These are phyloP conservation scores for Raddia guianensis DNA, from an alignment of 176 grass and related monocot species.

Conservation along the genomic window DNA sequence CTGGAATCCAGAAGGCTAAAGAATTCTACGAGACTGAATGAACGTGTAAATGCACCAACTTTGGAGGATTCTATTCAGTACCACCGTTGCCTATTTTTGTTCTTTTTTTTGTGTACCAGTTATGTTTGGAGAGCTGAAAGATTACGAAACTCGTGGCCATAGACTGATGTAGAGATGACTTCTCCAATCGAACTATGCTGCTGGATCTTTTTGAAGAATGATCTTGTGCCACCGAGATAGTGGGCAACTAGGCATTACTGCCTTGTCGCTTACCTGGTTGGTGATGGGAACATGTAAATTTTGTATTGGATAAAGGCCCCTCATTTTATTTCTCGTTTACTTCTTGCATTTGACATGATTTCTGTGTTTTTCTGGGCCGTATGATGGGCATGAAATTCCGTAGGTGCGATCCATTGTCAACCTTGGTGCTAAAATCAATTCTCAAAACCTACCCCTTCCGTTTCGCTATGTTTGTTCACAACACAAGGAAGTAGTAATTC, in stretches of 20 bases:
- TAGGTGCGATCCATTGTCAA: neutral
- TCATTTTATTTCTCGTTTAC: neutral
- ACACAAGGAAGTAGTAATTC: too few relatives aligned
- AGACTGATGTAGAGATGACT: neutral
- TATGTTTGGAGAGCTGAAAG: neutral
- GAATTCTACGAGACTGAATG: neutral
- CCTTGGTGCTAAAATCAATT: too few relatives aligned
- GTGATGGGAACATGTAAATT: neutral
- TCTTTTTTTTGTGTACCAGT: neutral
- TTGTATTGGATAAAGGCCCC: neutral
- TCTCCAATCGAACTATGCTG: neutral
- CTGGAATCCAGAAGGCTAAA: neutral
- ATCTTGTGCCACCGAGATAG: neutral
- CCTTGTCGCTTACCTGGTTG: neutral
- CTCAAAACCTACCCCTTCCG: too few relatives aligned
- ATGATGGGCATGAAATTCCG: neutral
- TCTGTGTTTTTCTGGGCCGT: neutral
- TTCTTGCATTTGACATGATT: neutral
- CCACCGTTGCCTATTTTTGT: neutral
- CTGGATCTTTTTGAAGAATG: neutral
- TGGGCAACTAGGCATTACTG: neutral
- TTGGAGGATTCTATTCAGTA: neutral
- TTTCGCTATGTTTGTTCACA: too few relatives aligned
- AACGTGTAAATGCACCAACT: neutral
- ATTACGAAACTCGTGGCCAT: neutral